phyloP scores from a whole-genome alignment of 371 early-diverging fungal genomes.

The Rhizopus sp. region DNA sequence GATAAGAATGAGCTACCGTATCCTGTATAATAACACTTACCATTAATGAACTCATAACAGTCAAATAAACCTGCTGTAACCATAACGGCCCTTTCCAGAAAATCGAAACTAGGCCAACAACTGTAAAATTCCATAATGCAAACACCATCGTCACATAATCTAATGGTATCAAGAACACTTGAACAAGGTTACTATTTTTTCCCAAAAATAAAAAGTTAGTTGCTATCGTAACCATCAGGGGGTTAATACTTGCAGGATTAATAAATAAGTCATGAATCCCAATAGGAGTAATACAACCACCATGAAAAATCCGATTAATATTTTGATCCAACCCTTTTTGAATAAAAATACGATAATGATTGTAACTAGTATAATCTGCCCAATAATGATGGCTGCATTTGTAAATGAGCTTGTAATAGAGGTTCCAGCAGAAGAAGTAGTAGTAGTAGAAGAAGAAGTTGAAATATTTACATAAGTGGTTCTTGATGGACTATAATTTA shows the following conservation, averaged over 20 bases:
- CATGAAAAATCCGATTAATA: conserved; percentile 76
- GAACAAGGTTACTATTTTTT: conserved; percentile 46
- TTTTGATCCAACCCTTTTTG: conserved; percentile 77
- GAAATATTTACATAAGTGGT: conserved; percentile 46
- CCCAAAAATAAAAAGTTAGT: conserved; percentile 6
- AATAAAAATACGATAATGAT: conserved; percentile 76
- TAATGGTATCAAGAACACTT: conserved; percentile 68
- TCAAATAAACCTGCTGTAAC: conserved; percentile 79
- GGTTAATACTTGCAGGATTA: conserved; percentile 47
- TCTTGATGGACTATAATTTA: conserved; percentile 45
- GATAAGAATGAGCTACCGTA: not conserved
- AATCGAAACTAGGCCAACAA: conserved; percentile 75
- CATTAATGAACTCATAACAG: conserved; percentile 84
- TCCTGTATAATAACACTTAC: conserved; percentile 25
- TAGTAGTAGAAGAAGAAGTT: conserved; percentile 21
- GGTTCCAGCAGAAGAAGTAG: conserved; percentile 1
- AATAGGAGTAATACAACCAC: conserved; percentile 70
- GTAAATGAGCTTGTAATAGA: conserved; percentile 47
- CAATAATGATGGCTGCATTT: conserved; percentile 75
- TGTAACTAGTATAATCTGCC: conserved; percentile 79
- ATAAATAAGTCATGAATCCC: conserved; percentile 77
- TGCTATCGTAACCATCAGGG: conserved; percentile 12
- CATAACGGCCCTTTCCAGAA: conserved; percentile 84
- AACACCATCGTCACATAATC: conserved; percentile 78
- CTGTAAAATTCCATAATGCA: conserved; percentile 79